phyloP scores from a whole-genome alignment of 345 rosid genomes.

The Euphorbia peplus region DNA sequence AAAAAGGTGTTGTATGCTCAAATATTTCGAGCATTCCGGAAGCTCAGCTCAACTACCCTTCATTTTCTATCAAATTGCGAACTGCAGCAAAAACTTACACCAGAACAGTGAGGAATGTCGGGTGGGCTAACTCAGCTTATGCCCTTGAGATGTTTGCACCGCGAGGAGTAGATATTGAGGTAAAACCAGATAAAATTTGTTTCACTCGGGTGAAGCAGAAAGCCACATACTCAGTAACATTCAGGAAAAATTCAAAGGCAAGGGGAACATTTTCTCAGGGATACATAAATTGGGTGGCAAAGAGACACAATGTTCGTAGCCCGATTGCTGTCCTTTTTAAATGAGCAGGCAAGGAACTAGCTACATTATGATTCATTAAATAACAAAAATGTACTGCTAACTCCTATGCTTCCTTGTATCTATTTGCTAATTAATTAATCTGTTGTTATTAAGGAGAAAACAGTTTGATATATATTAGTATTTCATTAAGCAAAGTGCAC shows the following conservation, averaged over 20 bases:
- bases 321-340: constrained; percentile 13
- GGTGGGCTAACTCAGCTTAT: constrained; percentile 9
- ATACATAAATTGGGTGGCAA: constrained; percentile 17
- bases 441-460: not conserved
- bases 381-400: not conserved
- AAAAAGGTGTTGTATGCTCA: constrained; percentile 10
- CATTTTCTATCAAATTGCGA: constrained; percentile 17
- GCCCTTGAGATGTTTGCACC: not conserved
- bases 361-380: not conserved
- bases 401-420: not conserved
- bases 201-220: constrained; percentile 7
- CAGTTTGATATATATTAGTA: too few relatives aligned
- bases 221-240: constrained; percentile 21
- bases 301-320: not conserved
- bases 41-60: too few relatives aligned
- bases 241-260: not conserved
- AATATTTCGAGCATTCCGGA: constrained; percentile 15
- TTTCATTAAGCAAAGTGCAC: too few relatives aligned
- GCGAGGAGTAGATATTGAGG: constrained; percentile 14
- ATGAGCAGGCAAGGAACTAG: not conserved
- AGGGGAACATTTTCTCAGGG: constrained; percentile 15
- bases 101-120: constrained; percentile 18
- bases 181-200: constrained; percentile 2
- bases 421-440: not conserved
- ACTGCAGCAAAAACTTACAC: constrained; percentile 15